Evolutionary conservation across 2,329 filamentous ascomycete species (phyloP).

Genomic region (Colletotrichum theobromicola): DNA sequence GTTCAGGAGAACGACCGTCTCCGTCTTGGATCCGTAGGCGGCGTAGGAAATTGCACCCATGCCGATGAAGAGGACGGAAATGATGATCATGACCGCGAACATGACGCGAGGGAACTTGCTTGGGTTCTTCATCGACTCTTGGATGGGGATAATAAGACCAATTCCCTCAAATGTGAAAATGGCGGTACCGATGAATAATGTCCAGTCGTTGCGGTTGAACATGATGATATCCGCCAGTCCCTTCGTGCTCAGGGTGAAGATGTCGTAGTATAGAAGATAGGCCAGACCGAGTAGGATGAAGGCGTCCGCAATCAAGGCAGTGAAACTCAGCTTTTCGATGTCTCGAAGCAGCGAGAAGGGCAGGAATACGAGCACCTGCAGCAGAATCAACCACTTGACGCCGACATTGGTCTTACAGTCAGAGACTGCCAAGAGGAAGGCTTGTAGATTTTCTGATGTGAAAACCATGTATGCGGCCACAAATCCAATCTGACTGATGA

Average conservation of each 20-base stretch:
- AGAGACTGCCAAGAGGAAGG: conserved; percentile 90
- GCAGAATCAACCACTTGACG: conserved; percentile 87
- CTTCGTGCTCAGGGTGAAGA: conserved; percentile 78
- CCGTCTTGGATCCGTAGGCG: conserved; percentile 91
- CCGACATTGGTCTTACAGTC: conserved; percentile 85
- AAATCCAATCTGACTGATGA: conserved; percentile 94
- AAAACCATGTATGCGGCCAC: conserved; percentile 97
- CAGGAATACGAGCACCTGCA: conserved; percentile 95
- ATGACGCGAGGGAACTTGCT: conserved; percentile 90
- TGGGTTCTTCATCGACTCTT: conserved; percentile 83
- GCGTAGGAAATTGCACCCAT: conserved; percentile 96
- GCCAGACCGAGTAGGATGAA: conserved; percentile 93
- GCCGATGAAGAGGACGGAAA: conserved; percentile 86
- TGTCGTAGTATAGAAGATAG: conserved; percentile 95
- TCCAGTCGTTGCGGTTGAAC: conserved; percentile 94
- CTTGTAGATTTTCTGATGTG: conserved; percentile 92
- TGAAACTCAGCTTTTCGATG: conserved; percentile 96
- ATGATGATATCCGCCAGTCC: conserved; percentile 85
- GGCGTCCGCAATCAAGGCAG: conserved; percentile 88
- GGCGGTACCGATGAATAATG: conserved; percentile 96
- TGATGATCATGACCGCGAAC: conserved; percentile 90
- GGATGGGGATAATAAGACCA: conserved; percentile 77
- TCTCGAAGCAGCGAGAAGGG: conserved; percentile 93
- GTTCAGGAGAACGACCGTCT: conserved; percentile 96
- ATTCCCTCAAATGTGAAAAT: conserved; percentile 88